Percentiles rank a stretch among this genome's conserved stretches.
These are phyloP conservation scores for Ceratocystis eucalypticola DNA, from an alignment of 2,329 filamentous ascomycete genomes.

Conservation along the genomic window DNA sequence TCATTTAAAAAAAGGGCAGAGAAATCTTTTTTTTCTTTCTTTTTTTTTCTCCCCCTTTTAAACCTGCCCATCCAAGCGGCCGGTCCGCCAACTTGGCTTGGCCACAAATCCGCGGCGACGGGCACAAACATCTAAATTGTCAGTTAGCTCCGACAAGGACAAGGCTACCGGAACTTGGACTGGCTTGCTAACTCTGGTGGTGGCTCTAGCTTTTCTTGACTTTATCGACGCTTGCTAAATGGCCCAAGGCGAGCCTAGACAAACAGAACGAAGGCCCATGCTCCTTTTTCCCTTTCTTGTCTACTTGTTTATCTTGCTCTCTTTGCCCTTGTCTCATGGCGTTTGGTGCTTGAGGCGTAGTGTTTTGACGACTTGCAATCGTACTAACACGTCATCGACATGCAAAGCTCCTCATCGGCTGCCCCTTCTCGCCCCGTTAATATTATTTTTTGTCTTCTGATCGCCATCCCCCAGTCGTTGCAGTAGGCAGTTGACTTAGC, in stretches of 20 bases:
- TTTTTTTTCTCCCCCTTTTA: not conserved
- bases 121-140: conserved; percentile 3
- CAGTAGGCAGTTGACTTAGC: not conserved
- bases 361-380: not conserved
- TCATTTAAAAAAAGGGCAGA: not conserved
- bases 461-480: not conserved
- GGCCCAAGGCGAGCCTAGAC: not conserved
- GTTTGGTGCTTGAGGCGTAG: not conserved
- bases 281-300: conserved; percentile 5
- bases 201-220: not conserved
- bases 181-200: not conserved
- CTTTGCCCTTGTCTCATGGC: not conserved
- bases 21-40: not conserved
- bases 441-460: not conserved
- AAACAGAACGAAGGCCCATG: not conserved
- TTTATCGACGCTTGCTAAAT: not conserved
- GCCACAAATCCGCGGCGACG: not conserved
- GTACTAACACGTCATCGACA: not conserved
- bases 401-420: not conserved
- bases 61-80: not conserved
- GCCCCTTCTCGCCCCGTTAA: not conserved
- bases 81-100: not conserved
- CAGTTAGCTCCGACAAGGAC: conserved; percentile 4
- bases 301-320: not conserved
- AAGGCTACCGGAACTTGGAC: not conserved